Conservation (phyloP, 1,284 basidiomycete species). For the Puccinia novopanici region DNA sequence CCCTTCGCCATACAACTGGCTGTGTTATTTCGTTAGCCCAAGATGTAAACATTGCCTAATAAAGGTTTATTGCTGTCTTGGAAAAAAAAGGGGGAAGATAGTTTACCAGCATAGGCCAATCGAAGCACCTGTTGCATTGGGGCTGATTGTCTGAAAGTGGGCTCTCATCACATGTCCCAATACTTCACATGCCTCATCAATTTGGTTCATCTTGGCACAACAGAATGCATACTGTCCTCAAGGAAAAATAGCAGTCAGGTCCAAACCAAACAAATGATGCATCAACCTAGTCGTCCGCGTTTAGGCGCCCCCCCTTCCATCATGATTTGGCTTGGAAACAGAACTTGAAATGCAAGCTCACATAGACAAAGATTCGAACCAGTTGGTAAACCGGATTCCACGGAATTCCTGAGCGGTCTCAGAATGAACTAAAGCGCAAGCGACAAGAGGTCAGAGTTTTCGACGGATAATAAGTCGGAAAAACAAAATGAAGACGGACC, state of each 20-base stretch:
- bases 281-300: background rate
- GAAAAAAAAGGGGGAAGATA: background rate
- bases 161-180: constrained; percentile 76
- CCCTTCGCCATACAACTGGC: constrained; percentile 71
- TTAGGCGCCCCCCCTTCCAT: background rate
- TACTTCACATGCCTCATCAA: constrained; percentile 74
- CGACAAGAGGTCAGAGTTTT: constrained; percentile 57
- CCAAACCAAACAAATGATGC: no score
- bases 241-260: constrained; percentile 1
- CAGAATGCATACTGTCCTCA: constrained; percentile 76
- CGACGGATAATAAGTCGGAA: constrained; percentile 63
- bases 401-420: constrained; percentile 66
- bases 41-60: no score
- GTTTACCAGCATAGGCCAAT: constrained; percentile 43
- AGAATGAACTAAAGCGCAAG: constrained; percentile 17
- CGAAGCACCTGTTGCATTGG: constrained; percentile 65
- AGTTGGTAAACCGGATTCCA: constrained; percentile 78
- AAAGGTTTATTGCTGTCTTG: no score
- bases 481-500: background rate
- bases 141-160: constrained; percentile 69
- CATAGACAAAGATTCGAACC: constrained; percentile 84
- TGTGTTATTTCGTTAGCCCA: constrained; percentile 56
- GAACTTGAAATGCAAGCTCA: constrained; percentile 58
- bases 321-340: background rate
- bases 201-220: constrained; percentile 67